Base-by-base conservation (phyloP, 2,329 filamentous ascomycete species). In the Arachnopeziza araneosa region DNA sequence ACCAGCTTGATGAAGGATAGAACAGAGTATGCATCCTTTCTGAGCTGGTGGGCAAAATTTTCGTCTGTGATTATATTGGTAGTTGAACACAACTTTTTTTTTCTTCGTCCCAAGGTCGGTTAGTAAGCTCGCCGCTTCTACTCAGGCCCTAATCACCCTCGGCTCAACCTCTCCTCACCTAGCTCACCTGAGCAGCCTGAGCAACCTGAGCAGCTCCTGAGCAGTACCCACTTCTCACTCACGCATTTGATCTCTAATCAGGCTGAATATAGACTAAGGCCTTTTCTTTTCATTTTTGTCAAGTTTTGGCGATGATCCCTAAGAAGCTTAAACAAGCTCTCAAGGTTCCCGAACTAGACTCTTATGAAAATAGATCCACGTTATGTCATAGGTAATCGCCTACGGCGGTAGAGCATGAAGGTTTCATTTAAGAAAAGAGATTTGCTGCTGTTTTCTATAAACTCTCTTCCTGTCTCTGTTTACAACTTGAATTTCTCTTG, bases 291-390 rank as follows among this genome's bases (percentile, higher is more conserved):
- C 22, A 54, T 30, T 32, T 36, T 54, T n/a, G n/a, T n/a, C n/a
- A n/a, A n/a, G n/a, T n/a, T n/a, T n/a, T n/a, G n/a, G n/a, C n/a
- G n/a, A n/a, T 54, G 26, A 54, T 54, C 52, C 24, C 52, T 54
- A 24, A 24, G 52, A 32, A 54, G 52, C 52, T 24, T 24, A 54
- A 54, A 54, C 52, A 54, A 24, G 52, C 52, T 54, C 52, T 24
- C 24, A 30, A 32, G 26, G 32, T 54, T 26, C n/a, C 19, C 52
- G 52, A 36, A 54, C 26, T 36, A 24, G 26, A 54, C n/a, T n/a
- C n/a, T n/a, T n/a, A n/a, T n/a, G n/a, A n/a, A n/a, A n/a, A n/a
- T n/a, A n/a, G n/a, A n/a, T n/a, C n/a, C n/a, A n/a, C n/a, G n/a
- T n/a, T n/a, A n/a, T n/a, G n/a, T n/a, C n/a, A n/a, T n/a, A n/a